phyloP scores from a whole-genome alignment of 768 basidiomycete genomes.

The Dentipellis fragilis region DNA sequence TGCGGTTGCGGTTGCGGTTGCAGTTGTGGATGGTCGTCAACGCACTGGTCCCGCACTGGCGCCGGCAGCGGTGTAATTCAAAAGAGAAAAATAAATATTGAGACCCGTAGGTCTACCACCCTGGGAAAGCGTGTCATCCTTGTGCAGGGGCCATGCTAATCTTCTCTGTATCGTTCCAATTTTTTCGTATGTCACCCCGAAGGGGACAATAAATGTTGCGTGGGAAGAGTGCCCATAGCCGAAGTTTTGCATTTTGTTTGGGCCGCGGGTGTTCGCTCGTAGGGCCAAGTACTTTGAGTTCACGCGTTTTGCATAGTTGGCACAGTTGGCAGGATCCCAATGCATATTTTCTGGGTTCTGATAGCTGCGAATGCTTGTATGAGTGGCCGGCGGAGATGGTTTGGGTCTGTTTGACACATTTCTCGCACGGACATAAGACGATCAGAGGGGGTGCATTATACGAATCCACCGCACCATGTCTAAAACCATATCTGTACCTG shows the following conservation, averaged over 20 bases:
- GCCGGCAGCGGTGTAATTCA: no score
- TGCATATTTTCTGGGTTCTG: not conserved
- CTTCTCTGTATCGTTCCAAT: constrained; percentile 99
- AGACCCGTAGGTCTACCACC: constrained; percentile 53
- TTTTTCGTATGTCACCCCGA: constrained; percentile 94
- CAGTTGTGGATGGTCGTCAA: no score
- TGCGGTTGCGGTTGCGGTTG: no score
- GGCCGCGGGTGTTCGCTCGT: not conserved
- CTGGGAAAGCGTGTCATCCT: constrained; percentile 99
- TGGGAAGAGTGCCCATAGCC: not conserved
- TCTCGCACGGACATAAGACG: not conserved
- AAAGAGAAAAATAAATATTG: constrained; percentile 23
- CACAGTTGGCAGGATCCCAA: not conserved
- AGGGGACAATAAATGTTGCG: constrained; percentile 46
- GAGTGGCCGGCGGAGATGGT: not conserved
- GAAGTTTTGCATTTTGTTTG: not conserved
- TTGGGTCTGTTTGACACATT: not conserved
- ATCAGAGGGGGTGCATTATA: not conserved
- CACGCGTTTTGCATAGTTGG: not conserved
- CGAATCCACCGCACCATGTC: no score
- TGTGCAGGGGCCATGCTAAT: constrained; percentile 99
- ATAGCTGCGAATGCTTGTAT: not conserved
- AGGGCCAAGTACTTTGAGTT: not conserved
- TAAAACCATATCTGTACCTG: no score
- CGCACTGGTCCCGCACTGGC: no score